These are phyloP conservation scores for Candida insectorum DNA, from an alignment of 805 yeast species.

Conservation along the genomic window DNA sequence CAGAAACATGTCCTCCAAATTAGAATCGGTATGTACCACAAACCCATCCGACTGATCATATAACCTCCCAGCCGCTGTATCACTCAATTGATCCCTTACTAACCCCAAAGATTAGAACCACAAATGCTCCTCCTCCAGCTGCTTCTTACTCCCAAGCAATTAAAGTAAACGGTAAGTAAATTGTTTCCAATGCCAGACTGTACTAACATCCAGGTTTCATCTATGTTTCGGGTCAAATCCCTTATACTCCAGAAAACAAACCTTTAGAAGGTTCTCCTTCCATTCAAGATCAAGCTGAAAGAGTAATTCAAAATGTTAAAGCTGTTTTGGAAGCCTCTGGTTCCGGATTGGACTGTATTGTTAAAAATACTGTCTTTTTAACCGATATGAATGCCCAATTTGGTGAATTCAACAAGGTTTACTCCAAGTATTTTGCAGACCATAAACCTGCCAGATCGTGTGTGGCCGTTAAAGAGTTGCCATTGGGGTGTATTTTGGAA, in stretches of 20 bases:
- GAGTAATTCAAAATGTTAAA: conserved; percentile 62
- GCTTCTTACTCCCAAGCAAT: conserved; percentile 96
- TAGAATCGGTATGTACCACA: conserved; percentile 13
- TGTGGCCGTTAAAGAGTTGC: conserved; percentile 90
- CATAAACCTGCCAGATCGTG: conserved; percentile 97
- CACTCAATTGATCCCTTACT: conserved; percentile 8
- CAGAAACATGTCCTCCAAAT: conserved; percentile 12
- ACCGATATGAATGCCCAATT: conserved; percentile 82
- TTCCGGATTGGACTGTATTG: conserved; percentile 77
- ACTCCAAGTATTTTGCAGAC: conserved; percentile 67
- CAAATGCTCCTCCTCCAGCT: conserved; percentile 92
- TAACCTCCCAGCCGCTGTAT: too few species aligned
- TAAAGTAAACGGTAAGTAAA: conserved; percentile 63
- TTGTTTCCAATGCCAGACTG: conserved; percentile 1
- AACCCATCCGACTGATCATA: too few species aligned
- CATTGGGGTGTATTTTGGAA: conserved; percentile 84
- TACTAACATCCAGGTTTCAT: conserved; percentile 54
- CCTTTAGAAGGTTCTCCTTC: conserved; percentile 66
- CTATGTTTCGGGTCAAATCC: conserved; percentile 94
- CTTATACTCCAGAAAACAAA: conserved; percentile 78
- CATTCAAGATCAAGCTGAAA: conserved; percentile 75
- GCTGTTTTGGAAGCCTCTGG: conserved; percentile 81
- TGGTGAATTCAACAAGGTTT: conserved; percentile 80
- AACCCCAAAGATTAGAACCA: conserved; percentile 51
- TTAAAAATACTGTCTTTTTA: conserved; percentile 85